A percentile compares a stretch with the other conserved stretches of the same genome.
Conservation (phyloP, 1,284 basidiomycete genomes). For the Ceratobasidium sp. region DNA sequence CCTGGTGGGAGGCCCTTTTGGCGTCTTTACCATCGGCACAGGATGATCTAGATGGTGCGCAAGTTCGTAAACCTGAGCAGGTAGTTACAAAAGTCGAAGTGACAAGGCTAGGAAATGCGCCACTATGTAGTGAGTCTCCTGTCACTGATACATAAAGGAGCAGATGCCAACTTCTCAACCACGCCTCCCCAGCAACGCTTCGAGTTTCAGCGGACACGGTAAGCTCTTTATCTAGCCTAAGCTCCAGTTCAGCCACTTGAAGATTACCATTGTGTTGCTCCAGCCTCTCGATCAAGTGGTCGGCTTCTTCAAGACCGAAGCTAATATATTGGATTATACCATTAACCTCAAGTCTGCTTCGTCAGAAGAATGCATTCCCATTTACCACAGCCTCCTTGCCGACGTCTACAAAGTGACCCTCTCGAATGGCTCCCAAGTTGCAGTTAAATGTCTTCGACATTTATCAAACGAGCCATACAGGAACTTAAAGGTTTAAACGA, state of each 20-base stretch:
- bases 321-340: background rate
- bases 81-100: no score
- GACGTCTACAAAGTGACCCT: conserved; percentile 4
- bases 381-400: background rate
- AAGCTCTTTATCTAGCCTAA: background rate
- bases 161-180: no score
- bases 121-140: no score
- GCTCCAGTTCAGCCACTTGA: background rate
- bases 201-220: background rate
- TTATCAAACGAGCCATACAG: background rate
- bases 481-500: conserved; percentile 14
- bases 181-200: background rate
- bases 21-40: no score
- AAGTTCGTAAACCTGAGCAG: no score
- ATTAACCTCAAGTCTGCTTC: background rate
- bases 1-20: no score
- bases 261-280: background rate
- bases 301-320: background rate
- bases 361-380: background rate
- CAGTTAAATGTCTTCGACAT: conserved; percentile 8
- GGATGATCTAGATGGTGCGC: no score
- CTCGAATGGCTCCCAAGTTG: background rate
- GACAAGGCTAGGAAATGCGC: no score
- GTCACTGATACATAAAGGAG: no score
- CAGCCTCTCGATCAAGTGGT: background rate